Percentiles rank a stretch among this genome's conserved stretches.
Evolutionary conservation across 2,329 filamentous ascomycete genomes (phyloP).

Genomic region (Claviceps lovelessii): DNA sequence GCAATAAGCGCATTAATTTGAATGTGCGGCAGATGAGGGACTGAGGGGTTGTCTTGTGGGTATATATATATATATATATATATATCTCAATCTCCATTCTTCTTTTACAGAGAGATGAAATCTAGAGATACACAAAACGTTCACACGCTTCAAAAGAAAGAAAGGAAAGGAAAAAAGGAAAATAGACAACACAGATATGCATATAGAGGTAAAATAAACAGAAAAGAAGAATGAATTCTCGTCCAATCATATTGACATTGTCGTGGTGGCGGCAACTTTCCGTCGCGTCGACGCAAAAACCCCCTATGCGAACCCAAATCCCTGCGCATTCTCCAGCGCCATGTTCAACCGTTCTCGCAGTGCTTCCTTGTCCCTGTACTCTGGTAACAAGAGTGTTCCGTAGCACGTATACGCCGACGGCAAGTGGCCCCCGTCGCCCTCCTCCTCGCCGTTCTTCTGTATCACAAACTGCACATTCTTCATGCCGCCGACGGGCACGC

Average conservation of each 20-base stretch:
- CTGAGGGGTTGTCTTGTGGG: slow-evolving; percentile 11
- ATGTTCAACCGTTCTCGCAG: slow-evolving; percentile 63
- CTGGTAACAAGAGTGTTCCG: slow-evolving; percentile 70
- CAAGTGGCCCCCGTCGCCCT: slow-evolving; percentile 40
- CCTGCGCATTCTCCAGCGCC: slow-evolving; percentile 75
- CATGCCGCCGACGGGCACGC: slow-evolving; percentile 77
- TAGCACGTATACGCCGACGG: slow-evolving; percentile 92
- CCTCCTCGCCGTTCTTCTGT: slow-evolving; percentile 57
- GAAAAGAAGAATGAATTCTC: not conserved
- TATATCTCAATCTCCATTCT: no score
- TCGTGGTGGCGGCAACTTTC: no score
- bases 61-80: no score
- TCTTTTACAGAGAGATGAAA: not conserved
- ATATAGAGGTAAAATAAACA: not conserved
- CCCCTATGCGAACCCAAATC: slow-evolving; percentile 65
- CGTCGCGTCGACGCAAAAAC: no score
- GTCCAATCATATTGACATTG: no score
- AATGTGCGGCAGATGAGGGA: slow-evolving; percentile 83
- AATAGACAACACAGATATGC: no score
- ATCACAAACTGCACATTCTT: slow-evolving; percentile 71
- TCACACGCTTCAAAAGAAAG: not conserved
- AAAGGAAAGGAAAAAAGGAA: no score
- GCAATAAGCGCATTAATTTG: slow-evolving; percentile 72
- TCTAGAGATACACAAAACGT: not conserved
- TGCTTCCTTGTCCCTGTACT: slow-evolving; percentile 59